Conservation (phyloP, 345 rosid species). For the Salix caprea region DNA sequence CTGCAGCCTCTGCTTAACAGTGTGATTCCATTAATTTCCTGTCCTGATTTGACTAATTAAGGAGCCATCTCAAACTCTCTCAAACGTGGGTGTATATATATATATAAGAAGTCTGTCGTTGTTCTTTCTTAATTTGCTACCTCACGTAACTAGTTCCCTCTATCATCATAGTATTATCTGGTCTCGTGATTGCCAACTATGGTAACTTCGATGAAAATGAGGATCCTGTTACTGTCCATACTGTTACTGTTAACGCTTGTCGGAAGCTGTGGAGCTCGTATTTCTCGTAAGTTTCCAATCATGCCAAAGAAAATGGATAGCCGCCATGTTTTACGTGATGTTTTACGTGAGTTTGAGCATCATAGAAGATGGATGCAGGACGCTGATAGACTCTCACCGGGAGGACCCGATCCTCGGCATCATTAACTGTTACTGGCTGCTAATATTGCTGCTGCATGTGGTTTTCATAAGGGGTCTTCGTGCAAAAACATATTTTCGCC, state of each 20-base stretch:
- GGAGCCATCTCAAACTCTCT: background rate
- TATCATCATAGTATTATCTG: background rate
- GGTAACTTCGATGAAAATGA: constrained; percentile 15
- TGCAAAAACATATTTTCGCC: background rate
- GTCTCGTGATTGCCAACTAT: background rate
- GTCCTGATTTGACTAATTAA: background rate
- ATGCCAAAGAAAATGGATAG: constrained; percentile 1
- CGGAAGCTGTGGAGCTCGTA: constrained; percentile 12
- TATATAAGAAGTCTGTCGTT: background rate
- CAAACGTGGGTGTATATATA: background rate
- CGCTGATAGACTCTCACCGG: constrained; percentile 26
- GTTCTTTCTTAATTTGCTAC: background rate
- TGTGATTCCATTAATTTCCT: background rate
- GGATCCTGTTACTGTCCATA: background rate
- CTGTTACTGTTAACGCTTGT: constrained; percentile 10
- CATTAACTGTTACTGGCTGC: constrained; percentile 10
- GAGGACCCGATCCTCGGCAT: constrained; percentile 50
- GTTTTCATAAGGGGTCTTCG: background rate
- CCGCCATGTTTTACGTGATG: background rate
- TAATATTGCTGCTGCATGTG: background rate
- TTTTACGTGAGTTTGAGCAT: constrained; percentile 12
- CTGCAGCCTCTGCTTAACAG: background rate
- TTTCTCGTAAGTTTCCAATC: background rate
- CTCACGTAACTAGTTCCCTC: background rate
- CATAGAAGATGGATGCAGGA: constrained; percentile 17